Evolutionary conservation across 192 early-diverging fungal genomes (phyloP), one percentile per base, ranked within the genome.

Genomic region (Umbelopsis sp.): DNA sequence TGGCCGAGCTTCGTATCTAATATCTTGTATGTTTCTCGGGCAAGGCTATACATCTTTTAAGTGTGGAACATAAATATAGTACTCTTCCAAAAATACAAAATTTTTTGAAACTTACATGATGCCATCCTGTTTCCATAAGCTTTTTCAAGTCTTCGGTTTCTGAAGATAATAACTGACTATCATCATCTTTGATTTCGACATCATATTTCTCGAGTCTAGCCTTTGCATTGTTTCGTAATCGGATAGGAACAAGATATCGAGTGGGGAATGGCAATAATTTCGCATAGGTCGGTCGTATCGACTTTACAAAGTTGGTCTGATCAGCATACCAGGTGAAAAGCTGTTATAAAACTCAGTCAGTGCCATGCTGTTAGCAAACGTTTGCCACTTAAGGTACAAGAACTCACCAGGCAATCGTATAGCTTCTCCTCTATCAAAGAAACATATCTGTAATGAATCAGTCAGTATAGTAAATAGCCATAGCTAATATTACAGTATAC

Each of bases 271-370:
- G 78, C 45, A 98, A 80, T 20, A 92, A 66, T 53, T 83, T 86
- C 4, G 89, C 89, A 49, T 94, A 84, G 11, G 89, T 81, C 23
- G 92, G 93, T 33, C 92, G 86, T 37, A 91, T 93, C 15, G 79
- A 80, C 18, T 91, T 85, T 25, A 81, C 77, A 83, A 91, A 95
- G 78, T 98, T 96, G 30, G 92, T 89, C 5, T 85, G 74, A 50
- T 95, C 95, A 8, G 92, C 73, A 67, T 91, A 98, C 90, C 91
- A 94, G 41, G 85, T 91, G 67, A 90, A 95, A 23, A 96, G 76
- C 83, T 80, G 30, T 13, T 49, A 49, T 66, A 44, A 23, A 21
- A 66, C 25, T 25, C 68, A 25, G 45, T 48, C 27, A 46, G 37
- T 25, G 25, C 4, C 3, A 25, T 22, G 51, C 6, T 65, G 3